Evolutionary conservation across 2,329 filamentous ascomycete species (phyloP).

Genomic region (Epichloe coenophiala): DNA sequence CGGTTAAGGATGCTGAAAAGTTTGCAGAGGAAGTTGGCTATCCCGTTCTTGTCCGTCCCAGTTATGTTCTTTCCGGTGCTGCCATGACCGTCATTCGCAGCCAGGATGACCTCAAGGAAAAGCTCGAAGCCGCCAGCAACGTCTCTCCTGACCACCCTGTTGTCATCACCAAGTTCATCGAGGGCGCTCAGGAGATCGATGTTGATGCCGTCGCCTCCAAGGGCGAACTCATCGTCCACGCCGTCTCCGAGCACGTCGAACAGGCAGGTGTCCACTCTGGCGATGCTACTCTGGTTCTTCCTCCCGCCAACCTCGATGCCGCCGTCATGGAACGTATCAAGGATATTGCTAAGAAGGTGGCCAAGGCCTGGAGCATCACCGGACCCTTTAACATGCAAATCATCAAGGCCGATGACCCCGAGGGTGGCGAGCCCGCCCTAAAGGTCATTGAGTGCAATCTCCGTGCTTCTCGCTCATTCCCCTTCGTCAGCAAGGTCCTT

Average conservation of each 20-base stretch:
- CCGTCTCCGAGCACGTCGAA: conserved; percentile 90
- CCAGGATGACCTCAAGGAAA: conserved; percentile 82
- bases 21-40: conserved; percentile 82
- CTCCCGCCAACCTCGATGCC: conserved; percentile 67
- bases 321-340: conserved; percentile 74
- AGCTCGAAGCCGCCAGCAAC: conserved; percentile 76
- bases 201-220: conserved; percentile 83
- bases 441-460: conserved; percentile 99
- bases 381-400: conserved; percentile 99
- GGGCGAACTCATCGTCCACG: conserved; percentile 80
- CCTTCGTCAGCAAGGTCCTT: conserved; percentile 94
- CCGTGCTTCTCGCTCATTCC: conserved; percentile 93
- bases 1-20: conserved; percentile 70
- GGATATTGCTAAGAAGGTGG: conserved; percentile 91
- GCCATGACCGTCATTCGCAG: conserved; percentile 96
- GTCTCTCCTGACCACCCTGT: conserved; percentile 98
- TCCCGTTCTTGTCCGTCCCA: conserved; percentile 87
- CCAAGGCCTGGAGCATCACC: conserved; percentile 92
- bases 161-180: conserved; percentile 96
- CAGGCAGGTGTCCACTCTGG: conserved; percentile 97
- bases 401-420: conserved; percentile 75
- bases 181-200: conserved; percentile 92
- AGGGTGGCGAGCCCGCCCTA: conserved; percentile 60
- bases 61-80: conserved; percentile 91
- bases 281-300: conserved; percentile 87